Evolutionary conservation across 225 moss, liverwort and hornwort species (phyloP).

Genomic region (Pseudisothecium myosuroides): DNA sequence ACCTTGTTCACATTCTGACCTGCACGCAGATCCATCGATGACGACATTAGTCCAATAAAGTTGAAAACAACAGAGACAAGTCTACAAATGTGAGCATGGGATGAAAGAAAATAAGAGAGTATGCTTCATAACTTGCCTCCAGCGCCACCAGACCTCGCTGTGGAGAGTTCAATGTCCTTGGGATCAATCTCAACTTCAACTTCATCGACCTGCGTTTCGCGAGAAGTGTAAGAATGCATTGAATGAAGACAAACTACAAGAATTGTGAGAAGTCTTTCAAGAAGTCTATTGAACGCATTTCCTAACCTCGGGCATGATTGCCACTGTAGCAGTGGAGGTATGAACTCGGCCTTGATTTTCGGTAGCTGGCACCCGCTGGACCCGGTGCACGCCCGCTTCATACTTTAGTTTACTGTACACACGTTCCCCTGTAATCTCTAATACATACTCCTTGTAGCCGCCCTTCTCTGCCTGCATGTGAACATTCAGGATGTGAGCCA

Average conservation of each 20-base stretch:
- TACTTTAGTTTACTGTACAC: conserved; percentile 97
- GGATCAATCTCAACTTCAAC: conserved; percentile 95
- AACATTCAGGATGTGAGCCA: not conserved
- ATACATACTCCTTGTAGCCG: conserved; percentile 88
- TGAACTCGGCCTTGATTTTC: conserved; percentile 98
- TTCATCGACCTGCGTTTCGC: conserved; percentile 70
- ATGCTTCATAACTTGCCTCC: conserved; percentile 49
- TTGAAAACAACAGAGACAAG: not conserved
- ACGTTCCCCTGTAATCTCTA: conserved; percentile 86
- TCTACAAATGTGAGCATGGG: not conserved
- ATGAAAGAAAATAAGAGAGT: not conserved
- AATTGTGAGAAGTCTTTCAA: not conserved
- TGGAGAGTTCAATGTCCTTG: conserved; percentile 87
- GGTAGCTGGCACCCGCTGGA: conserved; percentile 95
- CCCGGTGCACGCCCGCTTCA: conserved; percentile 93
- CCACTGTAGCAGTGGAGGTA: conserved; percentile 96
- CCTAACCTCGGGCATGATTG: conserved; percentile 92
- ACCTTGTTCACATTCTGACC: conserved; percentile 99
- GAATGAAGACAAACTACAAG: not conserved
- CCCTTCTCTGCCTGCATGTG: conserved; percentile 78
- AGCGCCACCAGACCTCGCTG: conserved; percentile 97
- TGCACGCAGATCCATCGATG: conserved; percentile 14
- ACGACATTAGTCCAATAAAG: not conserved
- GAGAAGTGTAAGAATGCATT: not conserved
- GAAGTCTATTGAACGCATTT: not conserved